A percentile compares a stretch with the other conserved stretches of the same genome.
Evolutionary conservation across 768 basidiomycete genomes (phyloP).

Genomic region (Amanita inopinata): DNA sequence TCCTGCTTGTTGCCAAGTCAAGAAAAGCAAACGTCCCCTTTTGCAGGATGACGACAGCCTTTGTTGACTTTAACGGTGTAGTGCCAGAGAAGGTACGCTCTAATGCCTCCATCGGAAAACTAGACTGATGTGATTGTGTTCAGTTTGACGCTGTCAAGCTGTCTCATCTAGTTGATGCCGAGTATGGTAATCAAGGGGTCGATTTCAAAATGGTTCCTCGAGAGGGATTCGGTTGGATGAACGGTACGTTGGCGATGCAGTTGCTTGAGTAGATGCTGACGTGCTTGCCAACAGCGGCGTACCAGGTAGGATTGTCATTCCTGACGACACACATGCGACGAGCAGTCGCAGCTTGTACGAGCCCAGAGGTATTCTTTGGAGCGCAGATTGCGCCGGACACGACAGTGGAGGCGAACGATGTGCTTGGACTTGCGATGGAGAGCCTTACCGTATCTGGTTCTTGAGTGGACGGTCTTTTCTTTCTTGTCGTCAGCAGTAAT

Average conservation of each 20-base stretch:
- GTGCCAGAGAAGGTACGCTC: conserved; percentile 86
- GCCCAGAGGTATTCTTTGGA: conserved; percentile 84
- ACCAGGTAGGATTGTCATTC: conserved; percentile 94
- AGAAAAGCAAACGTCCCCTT: conserved; percentile 1
- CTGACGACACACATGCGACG: conserved; percentile 90
- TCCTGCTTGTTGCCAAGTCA: background rate
- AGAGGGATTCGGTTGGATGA: conserved; percentile 99
- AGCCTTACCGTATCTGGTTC: conserved; percentile 27
- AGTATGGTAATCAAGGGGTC: conserved; percentile 92
- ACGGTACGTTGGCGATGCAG: conserved; percentile 44
- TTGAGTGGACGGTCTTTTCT: background rate
- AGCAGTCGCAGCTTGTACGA: conserved; percentile 90
- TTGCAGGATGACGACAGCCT: conserved; percentile 82
- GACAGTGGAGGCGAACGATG: conserved; percentile 33
- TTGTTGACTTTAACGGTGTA: conserved; percentile 96
- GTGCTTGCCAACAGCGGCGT: conserved; percentile 55
- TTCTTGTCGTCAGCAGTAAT: too few relatives aligned
- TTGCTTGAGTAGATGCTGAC: conserved; percentile 1
- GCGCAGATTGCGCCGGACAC: conserved; percentile 13
- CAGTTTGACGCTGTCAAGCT: conserved; percentile 95
- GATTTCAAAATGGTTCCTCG: conserved; percentile 98
- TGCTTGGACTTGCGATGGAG: conserved; percentile 59
- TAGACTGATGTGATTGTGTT: conserved; percentile 4
- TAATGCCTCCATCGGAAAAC: background rate
- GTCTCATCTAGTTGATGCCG: conserved; percentile 93